Conservation (phyloP, 768 basidiomycete genomes). For the Tricholoma hemisulphureum region DNA sequence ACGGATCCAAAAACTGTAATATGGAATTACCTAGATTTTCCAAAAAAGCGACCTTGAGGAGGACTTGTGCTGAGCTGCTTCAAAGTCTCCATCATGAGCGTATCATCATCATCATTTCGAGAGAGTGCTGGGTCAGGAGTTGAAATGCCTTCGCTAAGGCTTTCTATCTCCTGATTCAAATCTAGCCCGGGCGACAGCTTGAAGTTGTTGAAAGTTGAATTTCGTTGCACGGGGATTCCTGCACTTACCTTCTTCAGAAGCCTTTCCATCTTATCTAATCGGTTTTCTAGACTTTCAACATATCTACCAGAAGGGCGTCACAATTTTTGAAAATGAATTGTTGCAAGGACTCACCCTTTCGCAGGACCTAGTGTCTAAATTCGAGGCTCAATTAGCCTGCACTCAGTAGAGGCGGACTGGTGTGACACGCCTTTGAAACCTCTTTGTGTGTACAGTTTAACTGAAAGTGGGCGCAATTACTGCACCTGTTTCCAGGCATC, state of each 20-base stretch:
- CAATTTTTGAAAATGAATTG: neutral
- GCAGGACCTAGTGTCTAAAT: slow-evolving; percentile 56
- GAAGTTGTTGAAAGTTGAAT: slow-evolving; percentile 20
- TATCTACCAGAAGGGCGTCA: slow-evolving; percentile 43
- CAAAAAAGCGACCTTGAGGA: slow-evolving; percentile 44
- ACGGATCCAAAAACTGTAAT: neutral
- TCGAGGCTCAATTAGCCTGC: neutral
- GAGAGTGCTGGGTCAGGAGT: slow-evolving; percentile 31
- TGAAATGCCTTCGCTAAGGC: slow-evolving; percentile 36
- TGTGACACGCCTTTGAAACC: slow-evolving; percentile 53
- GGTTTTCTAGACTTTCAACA: slow-evolving; percentile 59
- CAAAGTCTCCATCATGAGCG: slow-evolving; percentile 28
- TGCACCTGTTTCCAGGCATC: slow-evolving; percentile 60
- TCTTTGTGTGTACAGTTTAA: slow-evolving; percentile 68
- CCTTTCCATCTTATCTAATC: slow-evolving; percentile 64
- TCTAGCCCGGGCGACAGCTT: slow-evolving; percentile 60
- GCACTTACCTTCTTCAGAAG: slow-evolving; percentile 49
- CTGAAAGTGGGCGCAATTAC: slow-evolving; percentile 58
- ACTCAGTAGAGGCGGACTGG: neutral
- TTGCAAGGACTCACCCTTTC: slow-evolving; percentile 43
- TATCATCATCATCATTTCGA: slow-evolving; percentile 33
- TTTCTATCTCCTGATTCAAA: slow-evolving; percentile 57
- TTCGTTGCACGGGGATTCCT: neutral
- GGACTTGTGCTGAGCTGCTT: slow-evolving; percentile 39
- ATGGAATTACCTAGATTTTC: slow-evolving; percentile 43